Evolutionary conservation across 768 basidiomycete genomes (phyloP), one percentile per base, ranked within the genome.

Genomic region (Russula dissimulans): DNA sequence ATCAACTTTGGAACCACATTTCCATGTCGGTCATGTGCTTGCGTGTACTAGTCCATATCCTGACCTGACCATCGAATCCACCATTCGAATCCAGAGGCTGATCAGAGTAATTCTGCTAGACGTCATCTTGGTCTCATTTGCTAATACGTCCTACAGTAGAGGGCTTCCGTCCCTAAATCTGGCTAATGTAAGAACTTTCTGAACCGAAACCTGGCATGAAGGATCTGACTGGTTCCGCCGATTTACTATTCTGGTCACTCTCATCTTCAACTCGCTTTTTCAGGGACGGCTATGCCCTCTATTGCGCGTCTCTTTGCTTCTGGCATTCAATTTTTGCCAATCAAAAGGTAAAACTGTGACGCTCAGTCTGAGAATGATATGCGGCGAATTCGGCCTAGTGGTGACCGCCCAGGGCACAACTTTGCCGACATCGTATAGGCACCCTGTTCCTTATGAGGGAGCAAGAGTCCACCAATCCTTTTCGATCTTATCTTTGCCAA

Each of bases 51-150:
- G 52, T 42, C 48, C 31, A 29, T 26, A 56, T 53, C 58, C 50
- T 39, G 62, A 53, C 63, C 58, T 39, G 62, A 53, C 63, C 58
- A 46, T 59, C 43, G 14, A 17, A 15, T 26, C 22, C 22, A 26
- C 22, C 22, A 26, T 26, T 59, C 43, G 14, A 17, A 15, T 44
- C 49, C 65, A 34, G 50, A 45, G 55, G 26, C 26, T 38, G 41
- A 41, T 43, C 60, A 86, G 82, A 86, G 88, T 68, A 75, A 82
- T 66, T 77, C 81, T 8, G 81, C 87, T 59, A 22, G 82, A 89
- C 69, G 82, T 81, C 7, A 79, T 89, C 59, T 85, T 85, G 8
- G 66, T 89, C 36, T 82, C 86, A n/a, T 87, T 89, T 68, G 66
- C 89, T 64, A 73, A 82, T 77, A 18, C 88, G 32, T 87, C 72